Evolutionary conservation across 768 basidiomycete species (phyloP).

Genomic region (Tylopilus rubrobrunneus): DNA sequence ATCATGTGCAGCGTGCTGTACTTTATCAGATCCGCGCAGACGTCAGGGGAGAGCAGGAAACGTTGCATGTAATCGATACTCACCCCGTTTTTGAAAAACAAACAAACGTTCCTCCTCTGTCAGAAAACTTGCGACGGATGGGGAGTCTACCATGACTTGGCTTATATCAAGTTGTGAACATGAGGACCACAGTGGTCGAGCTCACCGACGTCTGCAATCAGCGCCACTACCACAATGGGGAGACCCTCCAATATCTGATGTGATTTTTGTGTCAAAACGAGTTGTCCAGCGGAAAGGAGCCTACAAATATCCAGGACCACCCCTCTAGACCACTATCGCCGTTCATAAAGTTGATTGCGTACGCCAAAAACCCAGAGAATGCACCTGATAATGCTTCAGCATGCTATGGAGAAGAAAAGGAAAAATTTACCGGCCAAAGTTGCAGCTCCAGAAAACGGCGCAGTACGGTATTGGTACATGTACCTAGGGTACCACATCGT

Average conservation of each 20-base stretch:
- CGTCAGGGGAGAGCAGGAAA: neutral
- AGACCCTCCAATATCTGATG: constrained; percentile 5
- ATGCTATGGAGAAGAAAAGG: neutral
- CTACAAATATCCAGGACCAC: constrained; percentile 8
- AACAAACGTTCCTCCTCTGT: neutral
- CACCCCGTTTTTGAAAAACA: neutral
- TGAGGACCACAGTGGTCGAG: neutral
- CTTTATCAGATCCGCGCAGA: neutral
- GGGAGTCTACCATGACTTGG: constrained; percentile 5
- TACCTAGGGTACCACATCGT: constrained; percentile 5
- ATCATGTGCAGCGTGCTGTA: neutral
- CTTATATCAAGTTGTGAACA: neutral
- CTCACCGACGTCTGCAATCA: neutral
- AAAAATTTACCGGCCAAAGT: neutral
- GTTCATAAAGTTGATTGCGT: constrained; percentile 3
- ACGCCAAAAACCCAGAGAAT: constrained; percentile 1
- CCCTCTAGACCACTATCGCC: neutral
- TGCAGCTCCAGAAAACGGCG: constrained; percentile 2
- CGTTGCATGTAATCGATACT: neutral
- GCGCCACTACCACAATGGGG: neutral
- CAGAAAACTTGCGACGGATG: neutral
- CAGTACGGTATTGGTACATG: constrained; percentile 4
- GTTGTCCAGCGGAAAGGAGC: neutral
- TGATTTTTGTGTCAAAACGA: neutral
- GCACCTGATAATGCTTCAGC: neutral